Evolutionary conservation across 2,329 filamentous ascomycete species (phyloP), one percentile per base, ranked within the genome.

Genomic region (Diaporthe vaccinii): DNA sequence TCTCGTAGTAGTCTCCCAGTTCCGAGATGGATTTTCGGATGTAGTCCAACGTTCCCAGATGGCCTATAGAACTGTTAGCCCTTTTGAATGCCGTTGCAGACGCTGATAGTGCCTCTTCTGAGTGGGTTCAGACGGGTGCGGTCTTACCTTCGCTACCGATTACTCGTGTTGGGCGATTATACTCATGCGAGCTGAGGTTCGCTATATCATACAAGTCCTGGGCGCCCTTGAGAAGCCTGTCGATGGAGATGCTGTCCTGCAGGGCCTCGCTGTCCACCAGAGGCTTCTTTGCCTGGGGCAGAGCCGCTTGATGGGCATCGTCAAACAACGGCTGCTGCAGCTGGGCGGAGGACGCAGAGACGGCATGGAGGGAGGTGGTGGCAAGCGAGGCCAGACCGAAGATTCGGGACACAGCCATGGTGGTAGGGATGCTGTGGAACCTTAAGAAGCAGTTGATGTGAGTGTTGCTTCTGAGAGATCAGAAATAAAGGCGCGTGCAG

Each of bases 151-250:
- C 80, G 77, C 91, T 93, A 41, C 93, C 92, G 78, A 94, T 94
- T 31, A 94, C 92, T 72, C 93, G 88, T 1, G 93, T 94, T 1
- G 93, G 93, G 79, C 92, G 92, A 76, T 89, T 89, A 80, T 91
- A 93, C 77, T 93, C 91, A 2, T 87, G 85, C 76, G 89, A 84
- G 15, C 88, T 87, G 71, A 88, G 84, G 81, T 92, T 86, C 0
- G 93, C 92, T 73, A 94, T 89, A 70, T 89, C 84, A 79, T 89
- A 94, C 12, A 95, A 88, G 55, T 90, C 82, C 79, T 92, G 85
- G 6, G 93, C 90, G 28, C 92, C 89, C 7, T 85, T 82, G 57
- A 92, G 82, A 9, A 95, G 88, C 34, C 88, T 90, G 25, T 89
- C 84, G 55, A 84, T 82, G 25, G 84, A 86, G 82, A 95, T 92